Evolutionary conservation across 208 protist genomes (phyloP).

Genomic region (Balamuthia mandrillaris): DNA sequence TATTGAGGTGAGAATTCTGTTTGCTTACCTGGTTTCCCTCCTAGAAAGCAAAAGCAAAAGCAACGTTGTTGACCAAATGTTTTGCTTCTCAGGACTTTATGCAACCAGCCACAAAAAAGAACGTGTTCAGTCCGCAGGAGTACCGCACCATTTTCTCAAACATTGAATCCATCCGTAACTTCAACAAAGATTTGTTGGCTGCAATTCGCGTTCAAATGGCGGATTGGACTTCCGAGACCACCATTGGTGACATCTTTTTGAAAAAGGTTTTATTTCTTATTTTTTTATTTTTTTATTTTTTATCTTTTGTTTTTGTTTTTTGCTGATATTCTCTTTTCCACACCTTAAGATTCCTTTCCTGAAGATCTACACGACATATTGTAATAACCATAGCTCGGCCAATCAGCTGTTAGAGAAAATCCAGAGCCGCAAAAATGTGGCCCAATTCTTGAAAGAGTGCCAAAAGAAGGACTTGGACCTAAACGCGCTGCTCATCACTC

Average conservation of each 20-base stretch:
- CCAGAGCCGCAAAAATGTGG: background rate
- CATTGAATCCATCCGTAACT: background rate
- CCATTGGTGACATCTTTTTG: background rate
- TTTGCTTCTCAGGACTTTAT: background rate
- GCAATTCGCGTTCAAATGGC: background rate
- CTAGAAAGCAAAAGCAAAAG: too few species aligned
- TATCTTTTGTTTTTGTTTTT: background rate
- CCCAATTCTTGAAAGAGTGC: background rate
- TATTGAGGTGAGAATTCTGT: background rate
- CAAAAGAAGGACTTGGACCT: too few species aligned
- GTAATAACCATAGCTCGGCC: background rate
- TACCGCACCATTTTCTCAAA: background rate
- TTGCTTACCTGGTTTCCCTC: too few species aligned
- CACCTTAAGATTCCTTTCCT: background rate
- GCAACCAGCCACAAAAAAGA: background rate
- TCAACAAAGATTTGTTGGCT: background rate
- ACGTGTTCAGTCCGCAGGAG: background rate
- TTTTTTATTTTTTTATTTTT: background rate
- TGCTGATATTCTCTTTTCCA: background rate
- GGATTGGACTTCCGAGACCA: background rate
- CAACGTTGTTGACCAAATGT: too few species aligned
- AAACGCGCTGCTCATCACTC: slow-evolving; percentile 10
- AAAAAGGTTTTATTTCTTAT: background rate
- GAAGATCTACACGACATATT: slow-evolving; percentile 17
- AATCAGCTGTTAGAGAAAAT: background rate